Percentiles rank a stretch among this genome's conserved stretches.
Conservation (phyloP, 1,284 basidiomycete species). For the Puccinia horiana region DNA sequence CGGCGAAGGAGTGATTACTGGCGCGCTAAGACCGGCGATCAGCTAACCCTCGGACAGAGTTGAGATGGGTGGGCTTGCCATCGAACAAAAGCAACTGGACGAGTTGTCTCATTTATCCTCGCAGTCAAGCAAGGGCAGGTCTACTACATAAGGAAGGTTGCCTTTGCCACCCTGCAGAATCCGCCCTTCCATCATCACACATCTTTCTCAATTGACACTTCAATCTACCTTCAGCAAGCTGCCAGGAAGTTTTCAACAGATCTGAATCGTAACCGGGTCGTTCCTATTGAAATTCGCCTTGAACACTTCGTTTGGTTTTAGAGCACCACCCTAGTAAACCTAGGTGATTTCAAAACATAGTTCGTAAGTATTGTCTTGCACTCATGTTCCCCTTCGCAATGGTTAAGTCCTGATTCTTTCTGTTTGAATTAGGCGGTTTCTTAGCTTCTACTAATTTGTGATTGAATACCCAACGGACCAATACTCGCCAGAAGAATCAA, state of each 20-base stretch:
- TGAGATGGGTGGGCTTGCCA: neutral
- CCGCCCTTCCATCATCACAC: neutral
- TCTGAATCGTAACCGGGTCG: neutral
- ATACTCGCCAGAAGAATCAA: neutral
- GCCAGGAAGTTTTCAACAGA: no score
- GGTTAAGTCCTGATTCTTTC: neutral
- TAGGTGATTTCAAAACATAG: neutral
- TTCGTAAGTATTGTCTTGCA: neutral
- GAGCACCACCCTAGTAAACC: neutral
- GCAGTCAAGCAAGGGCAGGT: neutral
- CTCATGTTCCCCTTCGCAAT: neutral
- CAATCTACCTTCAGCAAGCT: neutral
- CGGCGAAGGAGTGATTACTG: neutral
- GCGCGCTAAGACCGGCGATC: neutral
- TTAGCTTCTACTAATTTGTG: neutral
- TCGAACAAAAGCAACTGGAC: neutral
- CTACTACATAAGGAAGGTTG: neutral
- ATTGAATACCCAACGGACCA: neutral
- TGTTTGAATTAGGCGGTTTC: neutral
- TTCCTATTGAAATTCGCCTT: neutral
- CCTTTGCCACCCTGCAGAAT: neutral
- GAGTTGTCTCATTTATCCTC: neutral
- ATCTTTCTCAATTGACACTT: neutral
- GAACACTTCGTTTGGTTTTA: neutral
- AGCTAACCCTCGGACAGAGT: neutral